Conservation (phyloP, 2,329 filamentous ascomycete genomes). For the Penicillium frequentans region DNA sequence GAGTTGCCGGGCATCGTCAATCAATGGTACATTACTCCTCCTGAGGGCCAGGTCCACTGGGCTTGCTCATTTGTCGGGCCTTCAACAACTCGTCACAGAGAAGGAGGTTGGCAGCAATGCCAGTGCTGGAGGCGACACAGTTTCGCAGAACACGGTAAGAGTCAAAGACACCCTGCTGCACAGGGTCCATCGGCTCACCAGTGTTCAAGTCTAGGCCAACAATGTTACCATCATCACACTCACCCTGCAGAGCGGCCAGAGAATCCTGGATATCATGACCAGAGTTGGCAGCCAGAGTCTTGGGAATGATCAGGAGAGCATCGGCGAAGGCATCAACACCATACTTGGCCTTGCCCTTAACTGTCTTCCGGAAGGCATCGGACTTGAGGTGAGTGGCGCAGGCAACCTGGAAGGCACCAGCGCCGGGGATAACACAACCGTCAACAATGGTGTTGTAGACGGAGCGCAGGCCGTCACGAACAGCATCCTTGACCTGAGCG, state of each 20-base stretch:
- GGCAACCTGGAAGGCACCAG: constrained; percentile 92
- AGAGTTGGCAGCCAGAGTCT: constrained; percentile 93
- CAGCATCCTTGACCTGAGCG: constrained; percentile 92
- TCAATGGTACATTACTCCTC: constrained; percentile 38
- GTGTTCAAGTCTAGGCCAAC: constrained; percentile 85
- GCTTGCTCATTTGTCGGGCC: constrained; percentile 82
- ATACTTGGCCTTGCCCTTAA: constrained; percentile 98
- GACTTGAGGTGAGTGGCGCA: constrained; percentile 84
- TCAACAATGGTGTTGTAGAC: constrained; percentile 99
- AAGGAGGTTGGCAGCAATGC: constrained; percentile 92
- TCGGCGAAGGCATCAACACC: constrained; percentile 94
- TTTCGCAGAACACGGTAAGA: constrained; percentile 94
- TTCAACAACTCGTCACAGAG: constrained; percentile 97
- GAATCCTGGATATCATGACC: constrained; percentile 97
- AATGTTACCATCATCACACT: constrained; percentile 76
- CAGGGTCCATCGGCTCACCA: constrained; percentile 92
- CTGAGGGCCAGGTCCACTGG: constrained; percentile 43
- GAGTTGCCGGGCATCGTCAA: constrained; percentile 7
- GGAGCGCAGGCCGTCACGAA: constrained; percentile 88
- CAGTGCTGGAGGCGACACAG: constrained; percentile 87
- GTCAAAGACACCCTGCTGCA: constrained; percentile 89
- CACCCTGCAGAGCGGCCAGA: constrained; percentile 82
- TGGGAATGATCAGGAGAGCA: constrained; percentile 91
- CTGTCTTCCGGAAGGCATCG: constrained; percentile 80
- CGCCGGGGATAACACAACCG: constrained; percentile 89